Evolutionary conservation across 768 basidiomycete genomes (phyloP), one percentile per base, ranked within the genome.

Genomic region (Podaxis carcinomalis): DNA sequence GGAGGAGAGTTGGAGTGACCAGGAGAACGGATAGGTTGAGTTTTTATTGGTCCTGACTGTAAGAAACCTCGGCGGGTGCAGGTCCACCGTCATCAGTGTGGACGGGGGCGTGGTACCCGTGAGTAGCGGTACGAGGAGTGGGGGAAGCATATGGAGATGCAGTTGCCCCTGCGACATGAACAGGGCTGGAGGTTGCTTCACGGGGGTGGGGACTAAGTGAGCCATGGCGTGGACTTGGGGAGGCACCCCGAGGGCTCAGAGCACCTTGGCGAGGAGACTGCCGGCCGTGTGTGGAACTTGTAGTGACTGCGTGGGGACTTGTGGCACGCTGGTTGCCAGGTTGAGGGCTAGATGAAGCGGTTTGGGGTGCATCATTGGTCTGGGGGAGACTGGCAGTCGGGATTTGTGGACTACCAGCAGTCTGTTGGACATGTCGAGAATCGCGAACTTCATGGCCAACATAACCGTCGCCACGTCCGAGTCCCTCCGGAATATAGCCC

Each of bases 51-150:
- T 51, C 32, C 32, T 32, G 50, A 32, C 13, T 25, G 50, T 51
- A 10, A 25, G 25, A 50, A 47, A 35, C 55, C 16, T 61, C 59
- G 19, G 55, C n/a, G 13, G 52, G 59, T 13, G 59, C 52, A 42
- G 59, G 59, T 13, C 52, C 52, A 25, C 56, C 16, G n/a, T 28
- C 47, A 23, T 57, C 40, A 14, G 13, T 54, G 19, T 39, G 36
- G 37, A 21, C 19, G 52, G 52, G 35, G 19, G 35, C 37, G 13
- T 2, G 36, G 21, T 39, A 39, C 10, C 19, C 52, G 21, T 36
- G 19, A 10, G 19, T n/a, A 13, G 19, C 35, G 6, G 16, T 36
- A 23, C 5, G 21, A 49, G 19, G 47, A 6, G 35, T 37, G 11
- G 25, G 11, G 25, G 28, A 51, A n/a, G 50, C 25, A 16, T 54